A percentile compares a stretch with the other conserved stretches of the same genome.
phyloP scores from a whole-genome alignment of 2,329 filamentous ascomycete species.

The Raffaelea albimanens region DNA sequence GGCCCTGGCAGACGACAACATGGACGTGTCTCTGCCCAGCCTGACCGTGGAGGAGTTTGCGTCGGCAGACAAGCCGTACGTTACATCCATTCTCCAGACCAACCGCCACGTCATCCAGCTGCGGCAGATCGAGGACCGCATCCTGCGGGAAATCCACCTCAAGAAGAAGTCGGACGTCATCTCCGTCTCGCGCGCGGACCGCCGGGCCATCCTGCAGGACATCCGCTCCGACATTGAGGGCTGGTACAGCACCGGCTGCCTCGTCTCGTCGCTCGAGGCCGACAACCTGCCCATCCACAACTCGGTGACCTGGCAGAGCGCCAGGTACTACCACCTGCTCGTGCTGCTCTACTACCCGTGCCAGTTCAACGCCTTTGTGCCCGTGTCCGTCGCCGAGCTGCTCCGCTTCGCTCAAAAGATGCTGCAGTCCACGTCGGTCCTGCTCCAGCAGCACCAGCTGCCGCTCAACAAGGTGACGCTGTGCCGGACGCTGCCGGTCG shows the following conservation, averaged over 20 bases:
- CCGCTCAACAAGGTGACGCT: conserved; percentile 33
- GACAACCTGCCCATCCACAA: conserved; percentile 36
- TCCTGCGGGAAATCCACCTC: conserved; percentile 23
- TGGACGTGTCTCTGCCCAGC: conserved; percentile 31
- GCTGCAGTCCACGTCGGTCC: conserved; percentile 29
- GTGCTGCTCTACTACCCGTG: conserved; percentile 32
- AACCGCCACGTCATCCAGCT: conserved; percentile 35
- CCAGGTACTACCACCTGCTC: conserved; percentile 34
- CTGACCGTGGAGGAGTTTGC: conserved; percentile 36
- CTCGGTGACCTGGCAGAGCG: conserved; percentile 32
- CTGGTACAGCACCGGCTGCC: conserved; percentile 36
- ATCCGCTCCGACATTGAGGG: conserved; percentile 34
- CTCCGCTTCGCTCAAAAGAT: conserved; percentile 30
- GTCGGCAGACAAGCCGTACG: conserved; percentile 25
- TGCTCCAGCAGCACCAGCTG: conserved; percentile 32
- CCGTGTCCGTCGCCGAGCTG: conserved; percentile 23
- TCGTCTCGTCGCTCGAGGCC: conserved; percentile 27
- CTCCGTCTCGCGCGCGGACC: conserved; percentile 2
- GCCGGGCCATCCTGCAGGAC: conserved; percentile 21
- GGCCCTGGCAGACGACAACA: conserved; percentile 28
- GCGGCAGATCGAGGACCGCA: conserved; percentile 32
- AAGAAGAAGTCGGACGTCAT: conserved; percentile 17
- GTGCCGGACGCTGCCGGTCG: conserved; percentile 27
- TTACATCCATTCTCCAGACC: conserved; percentile 31
- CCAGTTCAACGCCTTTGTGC: conserved; percentile 11